phyloP scores from a whole-genome alignment of 352 stramenopile species.

The Phytopythium sindhum region DNA sequence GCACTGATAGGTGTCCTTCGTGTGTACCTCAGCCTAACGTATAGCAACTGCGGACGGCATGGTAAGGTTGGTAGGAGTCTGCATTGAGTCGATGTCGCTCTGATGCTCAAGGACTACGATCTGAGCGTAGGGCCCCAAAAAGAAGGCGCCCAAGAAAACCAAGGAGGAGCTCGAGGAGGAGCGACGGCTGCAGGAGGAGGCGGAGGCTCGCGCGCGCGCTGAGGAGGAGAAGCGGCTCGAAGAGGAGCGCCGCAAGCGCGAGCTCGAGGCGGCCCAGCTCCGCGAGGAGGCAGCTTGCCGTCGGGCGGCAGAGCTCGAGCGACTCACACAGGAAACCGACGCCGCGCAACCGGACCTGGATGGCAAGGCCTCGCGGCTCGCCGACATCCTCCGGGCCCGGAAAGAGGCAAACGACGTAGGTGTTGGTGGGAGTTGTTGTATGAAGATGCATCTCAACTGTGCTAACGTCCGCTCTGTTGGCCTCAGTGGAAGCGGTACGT shows the following conservation, averaged over 20 bases:
- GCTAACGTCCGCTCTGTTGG: not conserved
- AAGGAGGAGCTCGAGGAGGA: conserved; percentile 83
- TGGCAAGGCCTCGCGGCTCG: conserved; percentile 53
- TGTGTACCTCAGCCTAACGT: no score
- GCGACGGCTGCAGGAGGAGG: conserved; percentile 65
- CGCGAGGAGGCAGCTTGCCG: conserved; percentile 65
- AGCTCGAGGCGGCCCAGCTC: conserved; percentile 53
- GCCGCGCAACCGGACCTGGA: conserved; percentile 48
- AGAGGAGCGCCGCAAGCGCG: conserved; percentile 55
- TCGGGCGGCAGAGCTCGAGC: conserved; percentile 60
- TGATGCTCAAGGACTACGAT: not conserved
- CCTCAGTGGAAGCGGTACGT: conserved; percentile 70
- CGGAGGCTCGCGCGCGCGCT: conserved; percentile 47
- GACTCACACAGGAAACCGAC: conserved; percentile 49
- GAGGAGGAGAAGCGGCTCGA: conserved; percentile 74
- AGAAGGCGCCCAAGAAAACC: conserved; percentile 80
- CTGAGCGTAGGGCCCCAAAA: conserved; percentile 55
- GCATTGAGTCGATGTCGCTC: not conserved
- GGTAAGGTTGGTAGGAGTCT: not conserved
- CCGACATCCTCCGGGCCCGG: conserved; percentile 51
- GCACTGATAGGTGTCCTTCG: no score
- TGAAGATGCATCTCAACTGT: not conserved
- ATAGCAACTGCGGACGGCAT: not conserved
- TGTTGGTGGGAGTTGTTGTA: not conserved
- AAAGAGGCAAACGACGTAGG: conserved; percentile 69